Base-by-base conservation (phyloP, 1,139 yeast genomes). In the Zygotorulaspora mrakii region DNA sequence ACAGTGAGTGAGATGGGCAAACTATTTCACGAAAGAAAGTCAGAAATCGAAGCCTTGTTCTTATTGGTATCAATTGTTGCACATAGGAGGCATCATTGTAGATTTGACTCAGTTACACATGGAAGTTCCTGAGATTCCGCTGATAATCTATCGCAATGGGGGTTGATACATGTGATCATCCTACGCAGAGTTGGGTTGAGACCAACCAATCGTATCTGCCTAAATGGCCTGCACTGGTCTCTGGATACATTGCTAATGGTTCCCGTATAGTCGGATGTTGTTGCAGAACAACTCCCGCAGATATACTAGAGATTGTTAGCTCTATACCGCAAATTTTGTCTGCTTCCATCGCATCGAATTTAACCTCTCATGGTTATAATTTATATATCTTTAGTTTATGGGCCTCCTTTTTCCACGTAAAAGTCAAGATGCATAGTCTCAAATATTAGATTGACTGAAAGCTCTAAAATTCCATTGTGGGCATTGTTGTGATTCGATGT, bases 11-110 rank as follows among this genome's bases (percentile, higher is more conserved):
- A 45, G 27, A 42, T 55, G 12, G 52, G 48, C 3, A 35, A 41
- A 3, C 25, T 48, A 9, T 40, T 50, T 22, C 48, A 70, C 69
- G 11, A 65, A 63, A 35, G 39, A 11, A 55, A 66, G 43, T 77
- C 75, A 17, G 42, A 21, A 51, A 55, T 31, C 34, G 44, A 10
- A 54, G 55, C 38, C 43, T 57, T 12, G n/a, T 45, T 13, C 31
- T 49, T 7, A 25, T 53, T 17, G 62, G 62, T 7, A 50, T 52
- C 18, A 57, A 57, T 38, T 57, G 62, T 36, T 54, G 55, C 9
- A 48, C 54, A 26, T 53, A 48, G 35, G 44, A 47, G 16, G 40
- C 50, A 10, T 49, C 58, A 1, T 39, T 40, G 6, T 39, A 33
- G 9, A 55, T 52, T 18, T 57, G 18, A 41, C 44, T n/a, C 25